A percentile compares a stretch with the other conserved stretches of the same genome.
Evolutionary conservation across 2,329 filamentous ascomycete genomes (phyloP).

Genomic region (Aspergillus vadensis): DNA sequence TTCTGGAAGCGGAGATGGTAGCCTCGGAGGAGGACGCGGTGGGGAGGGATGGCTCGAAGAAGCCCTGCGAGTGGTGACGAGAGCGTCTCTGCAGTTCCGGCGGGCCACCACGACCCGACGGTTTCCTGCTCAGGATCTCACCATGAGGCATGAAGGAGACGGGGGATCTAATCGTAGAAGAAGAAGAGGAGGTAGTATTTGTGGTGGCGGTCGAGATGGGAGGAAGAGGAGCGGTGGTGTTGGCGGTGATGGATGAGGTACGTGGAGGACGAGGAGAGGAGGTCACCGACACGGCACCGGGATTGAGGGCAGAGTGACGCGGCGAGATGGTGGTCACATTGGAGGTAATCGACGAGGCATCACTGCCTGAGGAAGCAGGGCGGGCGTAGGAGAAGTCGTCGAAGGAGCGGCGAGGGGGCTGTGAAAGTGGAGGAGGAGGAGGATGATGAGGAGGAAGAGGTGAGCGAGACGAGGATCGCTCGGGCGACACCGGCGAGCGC

Average conservation of each 20-base stretch:
- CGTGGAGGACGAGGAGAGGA: conserved; percentile 31
- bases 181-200: conserved; percentile 31
- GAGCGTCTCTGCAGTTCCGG: conserved; percentile 46
- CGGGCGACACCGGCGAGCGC: conserved; percentile 27
- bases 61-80: conserved; percentile 64
- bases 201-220: conserved; percentile 23
- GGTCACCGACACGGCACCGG: conserved; percentile 10
- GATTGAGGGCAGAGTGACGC: conserved; percentile 38
- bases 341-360: conserved; percentile 49
- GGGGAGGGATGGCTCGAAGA: conserved; percentile 66
- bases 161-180: conserved; percentile 33
- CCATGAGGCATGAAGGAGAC: conserved; percentile 43
- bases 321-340: conserved; percentile 48
- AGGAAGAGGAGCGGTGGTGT: conserved; percentile 33
- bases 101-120: conserved; percentile 41
- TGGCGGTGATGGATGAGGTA: conserved; percentile 28
- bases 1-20: conserved; percentile 61
- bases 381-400: conserved; percentile 37
- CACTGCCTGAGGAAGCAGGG: conserved; percentile 49
- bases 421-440: conserved; percentile 20
- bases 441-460: conserved; percentile 20
- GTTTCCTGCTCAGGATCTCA: conserved; percentile 38
- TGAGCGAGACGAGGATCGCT: conserved; percentile 25
- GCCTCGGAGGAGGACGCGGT: conserved; percentile 52
- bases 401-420: conserved; percentile 28